phyloP scores from a whole-genome alignment of 306 rosid species.

The Vicia sativa region DNA sequence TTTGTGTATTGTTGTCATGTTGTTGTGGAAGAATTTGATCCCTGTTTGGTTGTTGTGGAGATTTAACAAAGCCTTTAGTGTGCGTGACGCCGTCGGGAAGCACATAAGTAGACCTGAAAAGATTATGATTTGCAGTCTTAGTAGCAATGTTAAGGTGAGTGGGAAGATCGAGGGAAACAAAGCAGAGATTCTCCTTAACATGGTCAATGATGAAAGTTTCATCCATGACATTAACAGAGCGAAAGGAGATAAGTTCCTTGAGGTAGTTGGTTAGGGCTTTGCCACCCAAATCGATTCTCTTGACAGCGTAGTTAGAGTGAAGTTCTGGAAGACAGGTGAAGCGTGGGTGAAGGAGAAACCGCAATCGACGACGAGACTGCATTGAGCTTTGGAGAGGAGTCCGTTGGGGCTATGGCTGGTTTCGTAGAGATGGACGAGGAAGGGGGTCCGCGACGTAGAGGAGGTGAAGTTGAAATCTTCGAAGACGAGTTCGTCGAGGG shows the following conservation, averaged over 20 bases:
- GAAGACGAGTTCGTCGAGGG: conserved; percentile 76
- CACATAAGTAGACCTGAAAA: conserved; percentile 76
- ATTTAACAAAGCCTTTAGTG: conserved; percentile 77
- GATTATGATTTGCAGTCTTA: conserved; percentile 69
- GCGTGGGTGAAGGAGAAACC: conserved; percentile 95
- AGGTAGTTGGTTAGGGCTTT: conserved; percentile 87
- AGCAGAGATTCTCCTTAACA: conserved; percentile 93
- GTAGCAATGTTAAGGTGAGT: conserved; percentile 75
- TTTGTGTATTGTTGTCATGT: conserved; percentile 52
- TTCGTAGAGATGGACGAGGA: conserved; percentile 82
- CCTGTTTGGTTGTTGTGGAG: conserved; percentile 66
- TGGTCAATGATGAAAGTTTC: conserved; percentile 86
- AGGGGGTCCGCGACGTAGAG: conserved; percentile 77
- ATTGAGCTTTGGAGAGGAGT: conserved; percentile 70
- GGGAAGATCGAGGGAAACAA: conserved; percentile 71
- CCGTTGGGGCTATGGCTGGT: conserved; percentile 67
- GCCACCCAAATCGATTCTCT: conserved; percentile 87
- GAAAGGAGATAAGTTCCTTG: conserved; percentile 84
- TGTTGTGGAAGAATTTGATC: conserved; percentile 53
- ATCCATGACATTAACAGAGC: conserved; percentile 86
- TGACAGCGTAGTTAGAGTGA: conserved; percentile 69
- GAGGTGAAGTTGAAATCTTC: conserved; percentile 82
- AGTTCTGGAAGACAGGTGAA: conserved; percentile 86
- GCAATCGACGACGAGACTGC: conserved; percentile 89
- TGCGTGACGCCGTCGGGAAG: conserved; percentile 85